phyloP scores from a whole-genome alignment of 208 protist species.

The Leishmania tarentolae region DNA sequence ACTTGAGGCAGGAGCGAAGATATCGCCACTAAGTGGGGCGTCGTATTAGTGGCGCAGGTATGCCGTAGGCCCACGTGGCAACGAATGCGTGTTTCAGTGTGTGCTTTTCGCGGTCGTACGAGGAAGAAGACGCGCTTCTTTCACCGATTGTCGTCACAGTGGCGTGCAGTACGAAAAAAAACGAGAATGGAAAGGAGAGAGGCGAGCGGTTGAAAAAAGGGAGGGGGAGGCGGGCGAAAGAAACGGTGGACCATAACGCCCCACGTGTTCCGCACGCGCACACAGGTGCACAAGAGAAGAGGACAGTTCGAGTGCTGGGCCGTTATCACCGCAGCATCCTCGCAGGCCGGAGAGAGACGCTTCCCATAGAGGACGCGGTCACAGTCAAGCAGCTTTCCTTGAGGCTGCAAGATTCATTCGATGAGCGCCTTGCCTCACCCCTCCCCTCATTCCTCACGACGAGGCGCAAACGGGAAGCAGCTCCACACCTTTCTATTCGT shows the following conservation, averaged over 20 bases:
- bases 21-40: background rate
- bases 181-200: background rate
- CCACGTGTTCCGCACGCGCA: background rate
- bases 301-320: background rate
- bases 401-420: too few relatives aligned
- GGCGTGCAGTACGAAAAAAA: background rate
- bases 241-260: background rate
- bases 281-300: background rate
- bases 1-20: background rate
- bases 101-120: background rate
- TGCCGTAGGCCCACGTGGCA: too few relatives aligned
- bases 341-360: background rate
- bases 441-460: background rate
- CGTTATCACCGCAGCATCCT: background rate
- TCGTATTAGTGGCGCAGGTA: background rate
- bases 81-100: background rate
- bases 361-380: background rate
- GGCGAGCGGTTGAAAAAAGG: background rate
- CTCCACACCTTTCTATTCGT: background rate
- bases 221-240: too few relatives aligned
- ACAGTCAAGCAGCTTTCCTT: background rate
- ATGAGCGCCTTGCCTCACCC: background rate
- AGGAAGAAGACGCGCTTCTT: background rate
- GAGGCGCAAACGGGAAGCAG: background rate
- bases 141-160: background rate